Evolutionary conservation across 2,329 filamentous ascomycete genomes (phyloP).

Genomic region (Chrysoporthe puriensis): DNA sequence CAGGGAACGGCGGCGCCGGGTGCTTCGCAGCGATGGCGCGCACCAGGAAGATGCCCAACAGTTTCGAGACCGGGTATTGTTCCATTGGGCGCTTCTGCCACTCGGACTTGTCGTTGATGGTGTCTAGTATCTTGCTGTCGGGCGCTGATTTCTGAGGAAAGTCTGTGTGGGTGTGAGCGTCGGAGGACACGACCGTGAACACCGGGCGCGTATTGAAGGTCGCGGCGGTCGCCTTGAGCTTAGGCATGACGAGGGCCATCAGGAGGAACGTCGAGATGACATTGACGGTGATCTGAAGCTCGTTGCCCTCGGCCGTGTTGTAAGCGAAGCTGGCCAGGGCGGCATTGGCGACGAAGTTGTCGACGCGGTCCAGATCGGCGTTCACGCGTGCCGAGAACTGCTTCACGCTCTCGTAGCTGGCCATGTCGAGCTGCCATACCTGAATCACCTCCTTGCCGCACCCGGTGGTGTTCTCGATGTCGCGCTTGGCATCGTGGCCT

Average conservation of each 20-base stretch:
- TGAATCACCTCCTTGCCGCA: constrained; percentile 4
- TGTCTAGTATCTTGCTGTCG: constrained; percentile 27
- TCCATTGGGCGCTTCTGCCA: background rate
- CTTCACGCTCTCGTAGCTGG: constrained; percentile 14
- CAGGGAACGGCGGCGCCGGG: constrained; percentile 29
- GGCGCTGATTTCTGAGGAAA: constrained; percentile 14
- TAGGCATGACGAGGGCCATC: constrained; percentile 37
- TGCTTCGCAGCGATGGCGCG: constrained; percentile 34
- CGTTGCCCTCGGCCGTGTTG: constrained; percentile 12
- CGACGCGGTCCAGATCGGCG: constrained; percentile 19
- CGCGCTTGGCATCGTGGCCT: constrained; percentile 20
- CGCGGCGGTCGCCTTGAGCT: constrained; percentile 34
- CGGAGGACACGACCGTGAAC: constrained; percentile 33
- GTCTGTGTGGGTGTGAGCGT: constrained; percentile 31
- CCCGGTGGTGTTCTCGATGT: constrained; percentile 12
- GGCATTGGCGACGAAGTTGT: constrained; percentile 28
- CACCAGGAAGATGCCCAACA: constrained; percentile 39
- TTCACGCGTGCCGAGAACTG: constrained; percentile 9
- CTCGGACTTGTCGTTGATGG: constrained; percentile 6
- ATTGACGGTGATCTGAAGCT: constrained; percentile 36
- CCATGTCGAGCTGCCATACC: constrained; percentile 21
- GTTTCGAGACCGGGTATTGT: constrained; percentile 41
- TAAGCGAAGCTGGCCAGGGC: constrained; percentile 12
- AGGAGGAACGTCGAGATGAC: constrained; percentile 39
- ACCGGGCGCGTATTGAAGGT: constrained; percentile 19